A percentile compares a stretch with the other conserved stretches of the same genome.
Evolutionary conservation across 805 yeast species (phyloP).

Genomic region (Saturnispora dispora): DNA sequence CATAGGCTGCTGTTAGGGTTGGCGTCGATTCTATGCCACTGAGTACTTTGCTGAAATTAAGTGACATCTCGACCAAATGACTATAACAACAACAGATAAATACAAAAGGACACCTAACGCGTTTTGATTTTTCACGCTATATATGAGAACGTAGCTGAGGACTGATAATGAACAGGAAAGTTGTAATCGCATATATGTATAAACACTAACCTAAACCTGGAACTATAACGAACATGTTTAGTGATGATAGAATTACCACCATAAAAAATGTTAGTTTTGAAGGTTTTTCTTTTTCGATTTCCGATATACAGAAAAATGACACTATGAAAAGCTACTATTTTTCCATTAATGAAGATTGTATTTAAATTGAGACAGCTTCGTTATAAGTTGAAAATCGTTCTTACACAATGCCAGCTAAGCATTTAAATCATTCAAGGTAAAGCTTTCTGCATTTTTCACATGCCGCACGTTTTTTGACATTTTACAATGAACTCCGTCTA

Average conservation of each 20-base stretch:
- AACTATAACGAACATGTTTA: too few species aligned
- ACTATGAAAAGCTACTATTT: too few species aligned
- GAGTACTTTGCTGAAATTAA: not conserved
- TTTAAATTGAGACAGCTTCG: too few species aligned
- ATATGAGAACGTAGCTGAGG: not conserved
- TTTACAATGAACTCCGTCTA: not conserved
- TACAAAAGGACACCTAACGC: not conserved
- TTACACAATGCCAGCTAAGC: not conserved
- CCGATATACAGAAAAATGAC: too few species aligned
- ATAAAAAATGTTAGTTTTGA: too few species aligned
- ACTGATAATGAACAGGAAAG: not conserved
- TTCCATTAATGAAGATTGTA: too few species aligned
- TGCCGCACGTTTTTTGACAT: not conserved
- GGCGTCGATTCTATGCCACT: slow-evolving; percentile 4
- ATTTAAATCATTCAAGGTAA: not conserved
- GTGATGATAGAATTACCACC: too few species aligned
- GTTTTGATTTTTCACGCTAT: not conserved
- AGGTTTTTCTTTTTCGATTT: too few species aligned
- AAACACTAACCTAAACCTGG: not conserved
- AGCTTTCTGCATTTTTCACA: not conserved
- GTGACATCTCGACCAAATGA: not conserved
- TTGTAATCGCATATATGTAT: too few species aligned
- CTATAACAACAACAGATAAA: not conserved
- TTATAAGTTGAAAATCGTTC: too few species aligned
- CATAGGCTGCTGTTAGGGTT: slow-evolving; percentile 31